Conservation (phyloP, 257 asterid genomes). For the Perilla frutescens region DNA sequence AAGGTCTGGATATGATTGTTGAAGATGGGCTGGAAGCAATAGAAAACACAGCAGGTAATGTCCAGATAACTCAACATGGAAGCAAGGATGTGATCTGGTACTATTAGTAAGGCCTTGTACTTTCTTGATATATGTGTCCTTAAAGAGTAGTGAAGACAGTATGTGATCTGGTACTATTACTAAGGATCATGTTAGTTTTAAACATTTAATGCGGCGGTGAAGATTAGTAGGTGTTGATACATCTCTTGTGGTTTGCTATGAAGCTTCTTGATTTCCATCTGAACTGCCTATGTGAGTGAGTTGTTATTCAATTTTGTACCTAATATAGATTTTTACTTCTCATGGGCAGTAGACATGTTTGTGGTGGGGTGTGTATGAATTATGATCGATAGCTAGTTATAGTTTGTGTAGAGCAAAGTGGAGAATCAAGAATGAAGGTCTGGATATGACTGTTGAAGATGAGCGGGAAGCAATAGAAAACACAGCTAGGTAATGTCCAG, state of each 20-base stretch:
- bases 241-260: background rate
- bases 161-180: background rate
- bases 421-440: background rate
- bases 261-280: constrained; percentile 11
- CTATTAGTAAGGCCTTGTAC: background rate
- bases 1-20: too few relatives aligned
- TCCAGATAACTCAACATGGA: too few relatives aligned
- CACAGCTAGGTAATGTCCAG: too few relatives aligned
- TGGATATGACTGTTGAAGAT: too few relatives aligned
- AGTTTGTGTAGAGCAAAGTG: background rate
- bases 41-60: too few relatives aligned
- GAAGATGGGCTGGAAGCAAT: too few relatives aligned
- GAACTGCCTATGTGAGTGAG: background rate
- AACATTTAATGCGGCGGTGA: background rate
- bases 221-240: background rate
- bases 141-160: background rate
- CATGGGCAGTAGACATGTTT: background rate
- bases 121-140: too few relatives aligned
- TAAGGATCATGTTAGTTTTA: background rate
- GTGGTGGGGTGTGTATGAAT: background rate
- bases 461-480: too few relatives aligned
- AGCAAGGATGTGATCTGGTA: too few relatives aligned
- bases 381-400: background rate
- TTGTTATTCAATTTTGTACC: background rate
- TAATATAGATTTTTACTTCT: constrained; percentile 3